Conservation (phyloP, 306 rosid genomes). For the Pueraria montana region DNA sequence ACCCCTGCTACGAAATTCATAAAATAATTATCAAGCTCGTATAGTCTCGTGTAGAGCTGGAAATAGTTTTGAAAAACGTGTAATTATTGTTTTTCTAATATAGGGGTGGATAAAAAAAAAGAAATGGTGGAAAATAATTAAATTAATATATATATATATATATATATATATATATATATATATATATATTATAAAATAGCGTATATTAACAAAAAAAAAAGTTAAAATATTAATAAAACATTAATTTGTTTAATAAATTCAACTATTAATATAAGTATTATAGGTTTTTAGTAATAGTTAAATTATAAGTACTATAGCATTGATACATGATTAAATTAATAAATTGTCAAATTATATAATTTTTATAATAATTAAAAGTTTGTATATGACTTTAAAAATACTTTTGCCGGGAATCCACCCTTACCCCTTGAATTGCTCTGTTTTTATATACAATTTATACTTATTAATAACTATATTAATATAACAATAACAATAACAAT, state of each 20-base stretch:
- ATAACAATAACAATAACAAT: neutral
- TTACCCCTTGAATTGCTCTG: neutral
- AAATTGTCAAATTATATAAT: neutral
- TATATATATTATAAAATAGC: no score
- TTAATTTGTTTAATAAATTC: no score
- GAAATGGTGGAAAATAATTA: no score
- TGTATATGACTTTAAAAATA: neutral
- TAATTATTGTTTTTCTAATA: neutral
- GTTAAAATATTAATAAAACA: no score
- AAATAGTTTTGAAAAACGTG: neutral
- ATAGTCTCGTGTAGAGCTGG: neutral
- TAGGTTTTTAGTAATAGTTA: neutral
- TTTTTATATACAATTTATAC: neutral
- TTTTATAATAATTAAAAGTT: no score
- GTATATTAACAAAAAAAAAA: no score
- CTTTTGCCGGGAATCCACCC: neutral
- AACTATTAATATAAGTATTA: no score
- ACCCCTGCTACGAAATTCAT: neutral
- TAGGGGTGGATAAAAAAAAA: neutral
- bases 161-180: no score
- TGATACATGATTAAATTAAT: neutral
- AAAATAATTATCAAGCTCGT: neutral
- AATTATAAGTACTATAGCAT: no score
- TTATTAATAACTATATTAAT: neutral
- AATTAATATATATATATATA: no score